Evolutionary conservation across 768 basidiomycete genomes (phyloP).

Genomic region (Asterophora lycoperdoides): DNA sequence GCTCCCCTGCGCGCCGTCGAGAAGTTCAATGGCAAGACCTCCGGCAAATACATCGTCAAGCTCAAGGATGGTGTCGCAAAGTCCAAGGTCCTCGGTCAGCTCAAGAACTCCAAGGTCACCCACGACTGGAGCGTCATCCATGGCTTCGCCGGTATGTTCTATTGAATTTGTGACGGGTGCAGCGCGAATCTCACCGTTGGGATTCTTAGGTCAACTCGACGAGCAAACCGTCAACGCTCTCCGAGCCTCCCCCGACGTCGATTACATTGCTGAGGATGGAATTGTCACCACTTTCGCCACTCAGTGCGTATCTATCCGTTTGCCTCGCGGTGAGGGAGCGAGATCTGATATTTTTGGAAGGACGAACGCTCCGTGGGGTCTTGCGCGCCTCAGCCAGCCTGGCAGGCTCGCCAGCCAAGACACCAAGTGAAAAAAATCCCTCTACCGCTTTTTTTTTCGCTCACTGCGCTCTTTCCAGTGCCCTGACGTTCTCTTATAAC

Average conservation of each 20-base stretch:
- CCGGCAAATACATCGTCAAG: constrained; percentile 25
- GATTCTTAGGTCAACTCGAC: constrained; percentile 13
- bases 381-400: constrained; percentile 23
- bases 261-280: constrained; percentile 20
- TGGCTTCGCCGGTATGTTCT: constrained; percentile 26
- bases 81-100: constrained; percentile 10
- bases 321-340: not conserved
- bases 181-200: not conserved
- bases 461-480: constrained; percentile 1
- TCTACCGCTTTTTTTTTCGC: not conserved
- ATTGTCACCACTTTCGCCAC: constrained; percentile 20
- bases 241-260: constrained; percentile 20
- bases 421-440: constrained; percentile 1
- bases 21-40: constrained; percentile 1
- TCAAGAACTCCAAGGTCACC: constrained; percentile 3
- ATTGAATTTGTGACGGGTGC: not conserved
- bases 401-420: constrained; percentile 15
- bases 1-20: not conserved
- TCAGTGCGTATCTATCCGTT: constrained; percentile 14
- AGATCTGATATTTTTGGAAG: constrained; percentile 10
- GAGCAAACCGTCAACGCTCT: constrained; percentile 17
- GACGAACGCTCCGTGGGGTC: constrained; percentile 30
- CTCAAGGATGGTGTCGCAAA: constrained; percentile 28
- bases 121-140: constrained; percentile 26
- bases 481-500: constrained; percentile 7